Base-by-base conservation (phyloP, 352 stramenopile species). In the Pythium catenulatum region DNA sequence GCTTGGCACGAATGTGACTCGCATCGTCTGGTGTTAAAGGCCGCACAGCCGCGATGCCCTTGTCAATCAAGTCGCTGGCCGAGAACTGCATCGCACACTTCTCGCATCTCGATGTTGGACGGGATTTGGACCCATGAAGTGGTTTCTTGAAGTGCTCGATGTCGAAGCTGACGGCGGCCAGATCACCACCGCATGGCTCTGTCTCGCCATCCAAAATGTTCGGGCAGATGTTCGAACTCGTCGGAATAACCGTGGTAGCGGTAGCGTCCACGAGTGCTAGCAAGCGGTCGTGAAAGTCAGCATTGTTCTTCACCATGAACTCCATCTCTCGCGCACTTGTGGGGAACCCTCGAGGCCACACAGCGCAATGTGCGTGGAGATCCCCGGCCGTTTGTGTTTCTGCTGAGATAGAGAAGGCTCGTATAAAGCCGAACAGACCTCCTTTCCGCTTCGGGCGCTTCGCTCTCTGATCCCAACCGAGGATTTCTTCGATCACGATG, bases 401-500 rank as follows among this genome's bases (percentile, higher is more conserved):
- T 3, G 61, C 61, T 17, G 61, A 50, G 4, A 13, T 39, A 2
- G 61, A 37, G 39, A 54, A 72, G 9, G 37, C 61, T 11, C 37
- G 17, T 21, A 72, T 39, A 36, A 72, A 25, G 9, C 61, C 61
- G 21, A 72, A 72, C 1, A 72, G 39, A 34, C 61, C 61, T 2
- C 34, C 34, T 14, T 25, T n/a, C 37, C 37, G 39, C 14, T 39
- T 54, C 11, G 37, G 61, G 17, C 3, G 21, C 25, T 39, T 36
- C 7, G 34, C 23, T 34, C 37, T 7, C 4, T 52, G 21, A 25
- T 54, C 36, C 61, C 61, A 72, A 25, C 61, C 61, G n/a, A 52
- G 61, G 6, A 89, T 4, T 0, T 74, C 27, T 0, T 70, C 52
- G 30, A 92, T 88, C 0, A 87, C 56, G 17, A 58, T 85, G 4